Evolutionary conservation across 129 eudicot genomes (phyloP), one percentile per base, ranked within the genome.

Genomic region (Centaurea solstitialis): DNA sequence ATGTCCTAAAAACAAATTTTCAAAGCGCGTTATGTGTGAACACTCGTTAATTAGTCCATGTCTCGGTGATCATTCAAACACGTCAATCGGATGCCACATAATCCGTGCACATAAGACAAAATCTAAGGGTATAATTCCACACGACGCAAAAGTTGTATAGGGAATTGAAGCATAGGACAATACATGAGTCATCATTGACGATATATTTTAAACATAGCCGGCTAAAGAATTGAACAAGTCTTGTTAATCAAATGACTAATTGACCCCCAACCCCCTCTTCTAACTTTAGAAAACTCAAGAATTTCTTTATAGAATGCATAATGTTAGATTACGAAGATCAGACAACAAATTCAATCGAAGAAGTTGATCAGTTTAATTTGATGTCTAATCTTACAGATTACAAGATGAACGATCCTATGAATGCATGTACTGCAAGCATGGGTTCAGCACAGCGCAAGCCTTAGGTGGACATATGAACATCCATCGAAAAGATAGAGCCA

Each of bases 381-480:
- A 57, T 57, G 65, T 2, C 21, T 57, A 88, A 83, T 37, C 75
- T 39, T 72, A 15, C 73, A 0, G 90, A 20, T 47, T 50, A 84
- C 80, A 74, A 78, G 13, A 76, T 71, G 91, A 85, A 5, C 82
- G 96, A 37, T 88, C 86, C n/a, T 93, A 93, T 65, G 96, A 87
- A 87, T 90, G 97, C 80, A 88, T 87, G 74, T 93, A 88, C 70
- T 93, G 97, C 87, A 91, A 88, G 86, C 85, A 93, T 67, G 97
- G 96, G 61, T 93, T 93, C 88, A 89, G 92, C 5, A 90, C 89
- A 0, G 97, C 97, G 0, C 97, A 93, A 76, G 97, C 97, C 13
- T 83, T 92, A 72, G 97, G 97, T 40, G 97, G 97, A 2, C 97
- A 92, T 81, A 92, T 92, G 95, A 93, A 93, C 33, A 87, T 93